These are phyloP conservation scores for Triangularia verruculosa DNA, from an alignment of 2,329 filamentous ascomycete species.

Conservation along the genomic window DNA sequence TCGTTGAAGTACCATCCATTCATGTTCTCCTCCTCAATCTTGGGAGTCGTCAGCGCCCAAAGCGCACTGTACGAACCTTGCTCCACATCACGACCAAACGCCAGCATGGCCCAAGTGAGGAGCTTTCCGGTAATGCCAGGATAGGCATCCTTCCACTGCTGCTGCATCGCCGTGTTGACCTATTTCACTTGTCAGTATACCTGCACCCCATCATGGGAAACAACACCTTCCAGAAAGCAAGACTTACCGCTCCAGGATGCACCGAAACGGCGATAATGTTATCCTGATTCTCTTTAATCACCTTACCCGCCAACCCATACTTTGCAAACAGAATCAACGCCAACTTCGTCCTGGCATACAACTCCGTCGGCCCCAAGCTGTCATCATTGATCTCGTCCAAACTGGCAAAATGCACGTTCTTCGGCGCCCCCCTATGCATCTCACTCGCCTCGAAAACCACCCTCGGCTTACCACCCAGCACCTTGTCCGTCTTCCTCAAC, in stretches of 20 bases:
- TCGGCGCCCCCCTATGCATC: conserved; percentile 39
- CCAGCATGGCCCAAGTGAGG: conserved; percentile 35
- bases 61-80: conserved; percentile 44
- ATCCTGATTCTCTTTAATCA: conserved; percentile 42
- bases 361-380: conserved; percentile 32
- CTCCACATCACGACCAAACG: conserved; percentile 37
- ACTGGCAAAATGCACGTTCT: conserved; percentile 36
- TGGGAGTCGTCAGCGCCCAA: conserved; percentile 40
- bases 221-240: background rate
- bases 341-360: conserved; percentile 42
- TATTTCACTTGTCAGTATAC: conserved; percentile 17
- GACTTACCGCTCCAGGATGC: conserved; percentile 39
- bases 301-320: conserved; percentile 39
- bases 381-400: conserved; percentile 44
- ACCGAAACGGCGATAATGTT: conserved; percentile 41
- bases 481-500: conserved; percentile 39
- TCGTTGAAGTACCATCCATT: conserved; percentile 45
- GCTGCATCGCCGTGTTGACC: conserved; percentile 45
- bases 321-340: conserved; percentile 43
- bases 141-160: conserved; percentile 46
- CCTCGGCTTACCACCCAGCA: conserved; percentile 35
- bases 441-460: conserved; percentile 43
- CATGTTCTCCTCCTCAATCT: conserved; percentile 40
- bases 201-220: background rate
- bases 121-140: conserved; percentile 40